phyloP scores from a whole-genome alignment of 257 asterid species.

The Leonotis leonurus region DNA sequence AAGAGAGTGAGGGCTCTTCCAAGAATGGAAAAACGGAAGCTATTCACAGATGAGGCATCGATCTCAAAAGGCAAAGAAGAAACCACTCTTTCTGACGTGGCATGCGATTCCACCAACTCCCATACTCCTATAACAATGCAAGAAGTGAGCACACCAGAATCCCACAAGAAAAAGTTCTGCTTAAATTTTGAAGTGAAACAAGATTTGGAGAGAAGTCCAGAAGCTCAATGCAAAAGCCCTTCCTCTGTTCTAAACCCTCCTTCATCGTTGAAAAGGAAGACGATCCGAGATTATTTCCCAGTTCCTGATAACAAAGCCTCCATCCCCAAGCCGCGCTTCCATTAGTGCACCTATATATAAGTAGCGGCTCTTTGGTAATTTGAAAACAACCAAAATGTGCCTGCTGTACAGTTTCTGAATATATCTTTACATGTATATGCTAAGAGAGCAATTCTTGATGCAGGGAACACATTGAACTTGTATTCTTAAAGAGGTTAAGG shows the following conservation, averaged over 20 bases:
- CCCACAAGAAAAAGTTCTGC: slow-evolving; percentile 41
- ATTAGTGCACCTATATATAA: neutral
- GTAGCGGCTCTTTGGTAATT: neutral
- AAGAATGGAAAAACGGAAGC: slow-evolving; percentile 42
- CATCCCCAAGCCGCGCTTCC: neutral
- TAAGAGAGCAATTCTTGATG: neutral
- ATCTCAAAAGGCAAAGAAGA: slow-evolving; percentile 21
- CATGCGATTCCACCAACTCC: slow-evolving; percentile 7
- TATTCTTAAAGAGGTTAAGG: neutral
- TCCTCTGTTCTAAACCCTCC: slow-evolving; percentile 84
- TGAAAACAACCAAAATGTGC: neutral
- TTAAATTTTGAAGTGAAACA: slow-evolving; percentile 33
- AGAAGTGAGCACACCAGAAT: slow-evolving; percentile 60
- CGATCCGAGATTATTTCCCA: slow-evolving; percentile 73
- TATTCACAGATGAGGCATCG: slow-evolving; percentile 45
- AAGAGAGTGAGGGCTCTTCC: slow-evolving; percentile 70
- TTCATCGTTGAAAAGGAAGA: slow-evolving; percentile 70
- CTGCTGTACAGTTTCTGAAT: neutral
- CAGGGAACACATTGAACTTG: neutral
- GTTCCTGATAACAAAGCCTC: slow-evolving; percentile 28
- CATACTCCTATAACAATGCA: slow-evolving; percentile 24
- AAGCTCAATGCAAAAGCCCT: slow-evolving; percentile 60
- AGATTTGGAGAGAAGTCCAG: slow-evolving; percentile 45
- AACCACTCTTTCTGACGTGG: neutral
- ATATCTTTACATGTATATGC: neutral